These are phyloP conservation scores for Vitis hybrid DNA, from an alignment of 177 flowering plant genomes.

Conservation along the genomic window DNA sequence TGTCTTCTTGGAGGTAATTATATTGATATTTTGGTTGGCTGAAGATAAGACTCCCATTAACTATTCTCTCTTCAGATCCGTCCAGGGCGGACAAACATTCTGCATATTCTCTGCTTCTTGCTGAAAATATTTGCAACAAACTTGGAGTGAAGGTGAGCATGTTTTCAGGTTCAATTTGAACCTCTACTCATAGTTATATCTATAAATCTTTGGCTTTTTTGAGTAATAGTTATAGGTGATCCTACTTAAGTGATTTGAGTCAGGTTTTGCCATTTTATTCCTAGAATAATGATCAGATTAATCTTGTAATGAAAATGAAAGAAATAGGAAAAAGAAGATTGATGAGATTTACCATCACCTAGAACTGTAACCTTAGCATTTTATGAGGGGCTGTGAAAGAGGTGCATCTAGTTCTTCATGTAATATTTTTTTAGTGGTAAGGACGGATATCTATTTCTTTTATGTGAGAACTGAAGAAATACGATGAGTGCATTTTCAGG, in stretches of 20 bases:
- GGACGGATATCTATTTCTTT: neutral
- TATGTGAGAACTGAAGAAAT: neutral
- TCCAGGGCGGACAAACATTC: slow-evolving; percentile 89
- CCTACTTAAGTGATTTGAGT: no score
- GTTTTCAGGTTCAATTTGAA: no score
- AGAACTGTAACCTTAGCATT: no score
- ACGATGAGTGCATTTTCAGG: slow-evolving; percentile 45
- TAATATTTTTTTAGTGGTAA: neutral
- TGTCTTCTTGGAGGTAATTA: slow-evolving; percentile 83
- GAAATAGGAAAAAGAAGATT: no score
- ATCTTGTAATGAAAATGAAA: no score
- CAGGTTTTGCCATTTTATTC: no score
- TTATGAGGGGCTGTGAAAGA: neutral
- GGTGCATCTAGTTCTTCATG: neutral
- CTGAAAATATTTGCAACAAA: slow-evolving; percentile 80
- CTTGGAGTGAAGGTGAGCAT: slow-evolving; percentile 73
- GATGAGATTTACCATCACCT: no score
- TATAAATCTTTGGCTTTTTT: no score
- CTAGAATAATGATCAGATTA: no score
- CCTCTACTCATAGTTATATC: no score
- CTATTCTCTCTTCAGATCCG: slow-evolving; percentile 58
- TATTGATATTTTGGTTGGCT: slow-evolving; percentile 12
- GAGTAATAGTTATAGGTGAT: no score
- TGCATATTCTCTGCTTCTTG: slow-evolving; percentile 85
- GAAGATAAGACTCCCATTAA: slow-evolving; percentile 5